phyloP scores from a whole-genome alignment of 176 grass and related monocot genomes.

The Lolium perenne region DNA sequence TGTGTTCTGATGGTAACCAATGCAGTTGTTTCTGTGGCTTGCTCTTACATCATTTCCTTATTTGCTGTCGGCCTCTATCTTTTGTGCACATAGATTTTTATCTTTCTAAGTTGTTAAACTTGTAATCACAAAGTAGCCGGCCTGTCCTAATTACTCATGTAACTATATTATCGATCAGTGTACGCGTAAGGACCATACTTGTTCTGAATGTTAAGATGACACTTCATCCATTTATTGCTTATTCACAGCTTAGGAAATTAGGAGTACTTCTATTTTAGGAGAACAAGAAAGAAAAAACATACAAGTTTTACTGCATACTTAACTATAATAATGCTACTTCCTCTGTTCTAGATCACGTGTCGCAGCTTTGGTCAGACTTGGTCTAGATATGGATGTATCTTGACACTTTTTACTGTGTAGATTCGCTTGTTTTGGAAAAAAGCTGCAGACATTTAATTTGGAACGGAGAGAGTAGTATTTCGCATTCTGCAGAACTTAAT shows the following conservation, averaged over 20 bases:
- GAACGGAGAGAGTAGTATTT: too few species aligned
- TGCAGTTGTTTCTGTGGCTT: background rate
- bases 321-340: background rate
- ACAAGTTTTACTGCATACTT: background rate
- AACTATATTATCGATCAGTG: background rate
- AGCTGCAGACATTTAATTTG: too few species aligned
- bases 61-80: too few species aligned
- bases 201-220: background rate
- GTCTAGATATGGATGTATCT: too few species aligned
- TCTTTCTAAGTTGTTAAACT: background rate
- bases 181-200: background rate
- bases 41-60: background rate
- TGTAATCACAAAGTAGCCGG: background rate
- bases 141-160: too few species aligned
- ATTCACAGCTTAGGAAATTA: background rate
- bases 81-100: background rate
- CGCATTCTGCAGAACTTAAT: background rate
- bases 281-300: background rate
- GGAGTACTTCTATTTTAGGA: constrained; percentile 2
- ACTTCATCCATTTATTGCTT: background rate
- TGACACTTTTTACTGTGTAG: too few species aligned
- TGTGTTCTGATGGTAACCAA: background rate
- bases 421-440: too few species aligned
- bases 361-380: too few species aligned
- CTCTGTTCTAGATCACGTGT: too few species aligned